Evolutionary conservation across 495 filamentous ascomycete species (phyloP).

Genomic region (Cercophora newfieldiana): DNA sequence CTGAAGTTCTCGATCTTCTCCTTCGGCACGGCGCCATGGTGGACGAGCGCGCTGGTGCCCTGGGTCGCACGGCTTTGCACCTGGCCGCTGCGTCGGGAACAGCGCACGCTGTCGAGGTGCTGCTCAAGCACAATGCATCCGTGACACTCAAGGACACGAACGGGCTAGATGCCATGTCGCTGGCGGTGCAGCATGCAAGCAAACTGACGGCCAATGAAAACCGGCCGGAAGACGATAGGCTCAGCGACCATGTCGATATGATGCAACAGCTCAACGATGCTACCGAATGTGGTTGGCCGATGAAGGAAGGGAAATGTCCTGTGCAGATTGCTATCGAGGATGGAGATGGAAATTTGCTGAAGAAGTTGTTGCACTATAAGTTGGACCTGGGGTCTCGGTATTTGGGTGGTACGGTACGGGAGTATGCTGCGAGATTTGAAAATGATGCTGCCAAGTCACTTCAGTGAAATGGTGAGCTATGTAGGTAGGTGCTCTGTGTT

Average conservation of each 20-base stretch:
- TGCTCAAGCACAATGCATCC: neutral
- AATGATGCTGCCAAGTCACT: too few species aligned
- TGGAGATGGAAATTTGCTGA: conserved; percentile 1
- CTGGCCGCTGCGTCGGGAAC: neutral
- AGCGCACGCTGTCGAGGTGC: neutral
- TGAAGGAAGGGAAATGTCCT: conserved; percentile 5
- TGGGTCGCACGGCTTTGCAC: neutral
- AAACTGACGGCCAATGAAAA: neutral
- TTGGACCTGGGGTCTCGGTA: too few species aligned
- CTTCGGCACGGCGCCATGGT: neutral
- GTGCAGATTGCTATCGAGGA: neutral
- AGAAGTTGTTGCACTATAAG: neutral
- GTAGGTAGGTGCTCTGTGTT: too few species aligned
- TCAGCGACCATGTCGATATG: neutral
- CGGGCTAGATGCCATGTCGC: neutral
- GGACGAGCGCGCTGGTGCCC: conserved; percentile 1
- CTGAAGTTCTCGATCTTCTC: conserved; percentile 1
- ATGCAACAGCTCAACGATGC: neutral
- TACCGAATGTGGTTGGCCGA: neutral
- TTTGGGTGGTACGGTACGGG: too few species aligned
- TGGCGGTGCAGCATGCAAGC: neutral
- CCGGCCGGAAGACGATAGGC: neutral
- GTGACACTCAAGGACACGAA: neutral
- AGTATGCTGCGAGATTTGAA: too few species aligned
- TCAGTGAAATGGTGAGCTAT: too few species aligned